Base-by-base conservation (phyloP, 1,284 basidiomycete genomes). In the Erythrobasidium hasegawianum region DNA sequence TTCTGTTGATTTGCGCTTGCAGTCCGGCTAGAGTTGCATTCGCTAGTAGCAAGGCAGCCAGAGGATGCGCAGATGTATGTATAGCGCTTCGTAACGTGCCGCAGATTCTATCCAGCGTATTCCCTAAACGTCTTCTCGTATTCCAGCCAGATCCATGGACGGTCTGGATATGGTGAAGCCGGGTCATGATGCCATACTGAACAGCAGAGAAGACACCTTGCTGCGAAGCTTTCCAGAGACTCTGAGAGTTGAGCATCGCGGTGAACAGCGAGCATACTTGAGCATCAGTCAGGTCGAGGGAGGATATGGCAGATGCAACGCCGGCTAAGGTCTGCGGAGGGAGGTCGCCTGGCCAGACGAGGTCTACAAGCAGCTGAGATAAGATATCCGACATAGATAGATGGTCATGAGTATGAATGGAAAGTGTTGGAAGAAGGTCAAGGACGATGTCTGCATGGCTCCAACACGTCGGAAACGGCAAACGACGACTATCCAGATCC, bases 1-100 rank as follows among this genome's bases (percentile, higher is more conserved):
- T 62, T 10, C 62, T 38, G n/a, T 57, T 14, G 62, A 71, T 70
- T 58, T 68, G 59, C n/a, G 65, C 66, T 39, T 72, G 72, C 45
- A 73, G 40, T 11, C 60, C 71, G 2, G 53, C 50, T 9, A 72
- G 60, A 10, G 59, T 54, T 4, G 61, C 72, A 2, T 59, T 62
- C 2, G 58, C 39, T 5, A 71, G 11, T 2, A 72, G 45, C 8
- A 71, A 26, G 26, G 65, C 40, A 5, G 64, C 55, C 24, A 67
- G 29, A 38, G 70, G 70, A 16, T 64, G 57, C 0, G 26, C 43
- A 47, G 43, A n/a, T 3, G 27, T 22, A n/a, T 22, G 49, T 8
- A 18, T 18, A 27, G 61, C 65, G 20, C 52, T 27, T 33, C 50
- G 57, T 4, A 70, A 26, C 3, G 57, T 69, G 1, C 24, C 14